Evolutionary conservation across 2,329 filamentous ascomycete genomes (phyloP), one percentile per base, ranked within the genome.

Genomic region (Colletotrichum agaves): DNA sequence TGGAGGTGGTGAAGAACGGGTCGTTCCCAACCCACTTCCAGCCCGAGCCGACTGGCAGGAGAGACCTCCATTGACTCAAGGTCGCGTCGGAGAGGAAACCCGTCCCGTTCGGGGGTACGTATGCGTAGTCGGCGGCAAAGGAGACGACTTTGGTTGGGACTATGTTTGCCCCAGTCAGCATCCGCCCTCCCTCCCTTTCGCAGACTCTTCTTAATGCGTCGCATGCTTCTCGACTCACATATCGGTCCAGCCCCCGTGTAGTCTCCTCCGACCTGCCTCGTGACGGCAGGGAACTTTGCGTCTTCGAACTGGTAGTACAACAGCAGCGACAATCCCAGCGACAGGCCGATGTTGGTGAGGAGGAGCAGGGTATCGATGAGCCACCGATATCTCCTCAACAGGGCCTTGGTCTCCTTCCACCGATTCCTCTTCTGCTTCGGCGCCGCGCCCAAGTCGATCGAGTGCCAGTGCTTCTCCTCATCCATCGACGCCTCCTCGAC

Each of bases 11-110:
- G 63, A 79, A 80, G 46, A 80, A 80, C 1, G 76, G 78, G 68
- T 76, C 76, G 23, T 78, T 73, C 53, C 71, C 74, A 11, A 75
- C 75, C 59, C 56, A 53, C 37, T 69, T 68, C 65, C 79, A 80
- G 1, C 79, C 79, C 57, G 78, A 78, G n/a, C 78, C 78, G 41
- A 72, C 75, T 5, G 80, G 80, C 77, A 82, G 75, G 10, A 82
- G 58, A 6, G 77, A 75, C 58, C 79, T 81, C 80, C 80, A 82
- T 49, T 72, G 74, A 5, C 71, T 73, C 33, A 81, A 68, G 0
- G 78, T 76, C 37, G 78, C 69, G n/a, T 79, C 72, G 23, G 72
- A 74, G 53, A 80, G 79, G 69, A 81, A 82, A n/a, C 78, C 78
- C 8, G 77, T 74, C 3, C 77, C 75, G 49, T 78, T 75, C 12